phyloP scores from a whole-genome alignment of 371 early-diverging fungal genomes.

The Neoconidiobolus thromboides region DNA sequence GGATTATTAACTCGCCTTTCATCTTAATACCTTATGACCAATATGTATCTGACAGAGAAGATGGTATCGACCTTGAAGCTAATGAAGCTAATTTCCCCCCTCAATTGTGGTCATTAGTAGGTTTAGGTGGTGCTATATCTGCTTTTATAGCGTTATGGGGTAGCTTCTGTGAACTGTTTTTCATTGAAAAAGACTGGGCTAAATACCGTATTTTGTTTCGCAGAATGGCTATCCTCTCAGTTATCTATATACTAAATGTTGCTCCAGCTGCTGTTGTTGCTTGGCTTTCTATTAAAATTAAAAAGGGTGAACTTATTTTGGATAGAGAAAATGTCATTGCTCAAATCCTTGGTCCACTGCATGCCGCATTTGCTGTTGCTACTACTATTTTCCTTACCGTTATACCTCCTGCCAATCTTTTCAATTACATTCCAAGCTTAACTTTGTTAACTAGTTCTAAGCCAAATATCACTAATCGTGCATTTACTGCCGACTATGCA shows the following conservation, averaged over 20 bases:
- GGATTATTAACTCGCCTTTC: constrained; percentile 47
- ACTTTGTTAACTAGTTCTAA: constrained; percentile 13
- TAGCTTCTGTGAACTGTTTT: constrained; percentile 45
- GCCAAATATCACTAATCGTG: constrained; percentile 33
- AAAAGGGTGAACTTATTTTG: constrained; percentile 14
- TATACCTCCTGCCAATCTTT: constrained; percentile 43
- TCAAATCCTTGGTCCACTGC: constrained; percentile 36
- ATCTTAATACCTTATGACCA: constrained; percentile 20
- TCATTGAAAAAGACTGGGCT: constrained; percentile 38
- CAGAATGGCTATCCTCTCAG: constrained; percentile 32
- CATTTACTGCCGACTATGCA: constrained; percentile 66
- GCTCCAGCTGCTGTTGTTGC: constrained; percentile 47
- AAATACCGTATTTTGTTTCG: constrained; percentile 34
- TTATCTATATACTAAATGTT: constrained; percentile 37
- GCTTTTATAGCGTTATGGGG: constrained; percentile 43
- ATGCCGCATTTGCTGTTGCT: constrained; percentile 39
- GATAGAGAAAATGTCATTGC: constrained; percentile 21
- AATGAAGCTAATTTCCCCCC: constrained; percentile 24
- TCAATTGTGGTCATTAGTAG: constrained; percentile 46
- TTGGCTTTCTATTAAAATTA: background rate
- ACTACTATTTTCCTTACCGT: constrained; percentile 45
- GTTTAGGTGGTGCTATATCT: constrained; percentile 53
- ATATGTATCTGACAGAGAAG: constrained; percentile 8
- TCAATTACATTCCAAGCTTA: constrained; percentile 26
- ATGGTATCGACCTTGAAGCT: constrained; percentile 16